Base-by-base conservation (phyloP, 192 early-diverging fungal genomes). In the Linderina pennispora region DNA sequence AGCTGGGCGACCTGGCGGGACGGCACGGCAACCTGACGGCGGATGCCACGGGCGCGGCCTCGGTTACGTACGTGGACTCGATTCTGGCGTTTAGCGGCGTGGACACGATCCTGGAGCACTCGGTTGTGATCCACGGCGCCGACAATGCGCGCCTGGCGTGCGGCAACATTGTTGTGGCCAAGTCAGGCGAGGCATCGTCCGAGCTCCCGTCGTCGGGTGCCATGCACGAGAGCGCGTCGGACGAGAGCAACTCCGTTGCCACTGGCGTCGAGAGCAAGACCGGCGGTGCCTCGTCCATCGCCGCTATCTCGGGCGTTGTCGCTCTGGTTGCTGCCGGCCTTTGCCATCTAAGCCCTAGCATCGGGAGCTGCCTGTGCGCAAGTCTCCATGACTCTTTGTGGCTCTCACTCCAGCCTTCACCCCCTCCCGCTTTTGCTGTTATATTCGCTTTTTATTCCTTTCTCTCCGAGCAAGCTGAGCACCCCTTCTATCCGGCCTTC, bases 1-100 rank as follows among this genome's bases (percentile, higher is more conserved):
- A 79, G 59, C 52, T 66, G 11, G 80, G 80, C 46, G 80, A 82
- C 48, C 46, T 82, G 42, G 50, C 76, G 25, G 80, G 80, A 37
- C 56, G 67, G 37, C 52, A 66, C 52, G 80, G 80, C 23, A 66
- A 65, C 56, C 34, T 82, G 43, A 46, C 48, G 17, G 56, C 39
- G 14, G 63, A 58, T 23, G 45, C 41, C 20, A 50, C 53, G 5
- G 65, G 60, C 28, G 31, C 41, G 8, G 55, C 37, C 21, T 18
- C 33, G 1, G 61, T 48, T 13, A 33, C 24, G 2, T 69, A 69
- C 38, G 26, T 52, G 26, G 77, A 74, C 31, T 43, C 57, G 4
- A 38, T 66, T 23, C 66, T 82, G 13, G 31, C 41, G 18, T 77
- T 79, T 46, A 40, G 60, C 23, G 69, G 65, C 22, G 45, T 53